Conservation (phyloP, 192 early-diverging fungal genomes). For the Entomortierella parvispora region DNA sequence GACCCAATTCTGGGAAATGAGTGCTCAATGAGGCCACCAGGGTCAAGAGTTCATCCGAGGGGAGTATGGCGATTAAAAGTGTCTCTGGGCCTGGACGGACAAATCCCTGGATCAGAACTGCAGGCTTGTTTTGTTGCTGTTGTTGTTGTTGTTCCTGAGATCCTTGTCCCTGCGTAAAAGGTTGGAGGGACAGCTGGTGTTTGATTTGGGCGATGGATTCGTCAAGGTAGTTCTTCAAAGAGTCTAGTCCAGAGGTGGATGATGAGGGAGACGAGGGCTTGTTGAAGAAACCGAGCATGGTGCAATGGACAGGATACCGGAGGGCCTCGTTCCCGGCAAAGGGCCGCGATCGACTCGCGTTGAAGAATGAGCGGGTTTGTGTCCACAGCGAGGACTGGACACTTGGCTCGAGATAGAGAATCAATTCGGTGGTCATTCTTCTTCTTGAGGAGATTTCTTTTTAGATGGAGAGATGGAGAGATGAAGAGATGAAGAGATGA, state of each 20-base stretch:
- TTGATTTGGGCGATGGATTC: neutral
- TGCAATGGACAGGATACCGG: conserved; percentile 35
- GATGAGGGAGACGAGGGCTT: neutral
- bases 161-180: neutral
- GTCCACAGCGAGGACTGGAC: neutral
- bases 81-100: conserved; percentile 9
- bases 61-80: conserved; percentile 23
- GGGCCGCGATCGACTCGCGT: neutral
- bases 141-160: conserved; percentile 7
- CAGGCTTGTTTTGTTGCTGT: neutral
- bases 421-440: conserved; percentile 25
- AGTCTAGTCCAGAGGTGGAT: too few species aligned
- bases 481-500: neutral
- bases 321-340: conserved; percentile 32
- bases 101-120: conserved; percentile 7
- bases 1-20: conserved; percentile 26
- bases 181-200: neutral
- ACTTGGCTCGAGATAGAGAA: conserved; percentile 36
- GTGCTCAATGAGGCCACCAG: neutral
- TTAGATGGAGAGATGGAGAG: neutral
- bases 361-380: conserved; percentile 9
- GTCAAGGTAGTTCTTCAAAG: neutral
- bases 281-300: conserved; percentile 49
- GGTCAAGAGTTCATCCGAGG: neutral
- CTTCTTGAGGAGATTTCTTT: neutral